Evolutionary conservation across 257 asterid species (phyloP).

Genomic region (Petunia secreta): DNA sequence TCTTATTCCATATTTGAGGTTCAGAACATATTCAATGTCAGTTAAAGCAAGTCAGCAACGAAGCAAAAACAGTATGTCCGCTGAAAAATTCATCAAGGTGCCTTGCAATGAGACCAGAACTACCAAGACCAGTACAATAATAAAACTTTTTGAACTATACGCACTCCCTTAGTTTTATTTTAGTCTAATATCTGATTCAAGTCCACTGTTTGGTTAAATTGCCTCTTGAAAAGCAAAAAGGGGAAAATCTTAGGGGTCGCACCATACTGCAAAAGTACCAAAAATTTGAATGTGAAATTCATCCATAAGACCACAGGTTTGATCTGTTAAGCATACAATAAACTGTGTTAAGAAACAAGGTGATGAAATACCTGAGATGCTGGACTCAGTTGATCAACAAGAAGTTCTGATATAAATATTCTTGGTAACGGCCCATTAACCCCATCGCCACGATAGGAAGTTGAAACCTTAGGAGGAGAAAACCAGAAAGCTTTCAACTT

Average conservation of each 20-base stretch:
- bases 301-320: neutral
- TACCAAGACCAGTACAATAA: neutral
- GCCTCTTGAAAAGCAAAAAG: neutral
- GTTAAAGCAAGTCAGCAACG: too few species aligned
- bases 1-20: neutral
- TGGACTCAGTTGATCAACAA: slow-evolving; percentile 82
- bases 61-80: neutral
- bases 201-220: neutral
- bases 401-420: slow-evolving; percentile 92
- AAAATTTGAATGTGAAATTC: neutral
- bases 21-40: neutral
- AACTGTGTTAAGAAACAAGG: slow-evolving; percentile 16
- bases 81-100: neutral
- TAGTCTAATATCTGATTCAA: neutral
- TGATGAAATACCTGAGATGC: slow-evolving; percentile 71
- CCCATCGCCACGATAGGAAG: slow-evolving; percentile 49
- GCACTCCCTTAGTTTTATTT: neutral
- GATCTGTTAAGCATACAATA: neutral
- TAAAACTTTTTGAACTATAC: neutral
- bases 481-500: slow-evolving; percentile 94
- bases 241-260: neutral
- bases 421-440: slow-evolving; percentile 88
- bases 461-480: slow-evolving; percentile 61
- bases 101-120: neutral
- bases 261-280: neutral